A percentile compares a stretch with the other conserved stretches of the same genome.
These are phyloP conservation scores for Tilletia indica DNA, from an alignment of 1,284 basidiomycete genomes.

Conservation along the genomic window DNA sequence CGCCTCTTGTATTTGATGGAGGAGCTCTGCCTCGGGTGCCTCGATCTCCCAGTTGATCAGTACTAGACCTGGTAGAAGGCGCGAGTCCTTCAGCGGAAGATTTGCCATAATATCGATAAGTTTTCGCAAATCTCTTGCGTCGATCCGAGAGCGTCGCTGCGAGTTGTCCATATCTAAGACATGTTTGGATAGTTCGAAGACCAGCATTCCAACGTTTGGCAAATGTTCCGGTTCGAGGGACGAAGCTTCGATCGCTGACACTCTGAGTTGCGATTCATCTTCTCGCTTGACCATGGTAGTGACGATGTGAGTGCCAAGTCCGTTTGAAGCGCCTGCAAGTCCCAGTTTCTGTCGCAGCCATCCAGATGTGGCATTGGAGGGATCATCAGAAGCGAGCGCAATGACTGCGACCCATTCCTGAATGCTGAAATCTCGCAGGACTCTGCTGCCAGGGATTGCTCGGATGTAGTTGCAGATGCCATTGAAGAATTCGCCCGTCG, in stretches of 20 bases:
- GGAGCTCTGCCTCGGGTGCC: not conserved
- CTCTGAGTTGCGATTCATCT: not conserved
- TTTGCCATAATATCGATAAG: not conserved
- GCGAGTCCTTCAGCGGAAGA: not conserved
- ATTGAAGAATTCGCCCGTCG: not conserved
- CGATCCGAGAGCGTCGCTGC: not conserved
- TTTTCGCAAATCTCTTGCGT: not conserved
- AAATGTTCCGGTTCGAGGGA: not conserved
- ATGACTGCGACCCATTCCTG: slow-evolving; percentile 1
- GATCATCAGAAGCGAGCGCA: slow-evolving; percentile 3
- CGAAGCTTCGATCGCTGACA: not conserved
- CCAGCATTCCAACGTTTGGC: not conserved
- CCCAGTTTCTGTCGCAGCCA: slow-evolving; percentile 5
- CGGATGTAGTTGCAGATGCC: slow-evolving; percentile 3
- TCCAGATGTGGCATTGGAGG: not conserved
- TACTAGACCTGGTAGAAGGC: not conserved
- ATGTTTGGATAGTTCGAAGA: slow-evolving; percentile 15
- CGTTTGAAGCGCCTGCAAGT: not conserved
- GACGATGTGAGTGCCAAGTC: not conserved
- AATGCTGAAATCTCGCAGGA: not conserved
- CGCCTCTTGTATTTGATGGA: not conserved
- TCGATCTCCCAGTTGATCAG: slow-evolving; percentile 13
- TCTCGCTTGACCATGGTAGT: not conserved
- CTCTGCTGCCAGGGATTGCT: not conserved
- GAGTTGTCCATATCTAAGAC: not conserved